phyloP scores from a whole-genome alignment of 2,329 filamentous ascomycete species.

The Diaporthe capsici region DNA sequence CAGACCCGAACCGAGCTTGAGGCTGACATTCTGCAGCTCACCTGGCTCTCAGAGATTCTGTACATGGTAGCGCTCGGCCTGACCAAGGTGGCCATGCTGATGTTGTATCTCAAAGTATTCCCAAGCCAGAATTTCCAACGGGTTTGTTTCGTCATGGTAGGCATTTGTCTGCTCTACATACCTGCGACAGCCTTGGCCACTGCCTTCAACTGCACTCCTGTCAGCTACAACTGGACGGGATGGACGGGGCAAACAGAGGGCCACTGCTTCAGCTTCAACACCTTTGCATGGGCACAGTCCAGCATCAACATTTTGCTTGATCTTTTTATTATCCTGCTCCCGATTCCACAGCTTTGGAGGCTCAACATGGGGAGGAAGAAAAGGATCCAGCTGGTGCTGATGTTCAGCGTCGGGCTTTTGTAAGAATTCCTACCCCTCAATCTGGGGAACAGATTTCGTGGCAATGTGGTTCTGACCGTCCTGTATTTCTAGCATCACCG shows the following conservation, averaged over 20 bases:
- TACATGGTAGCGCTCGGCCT: slow-evolving; percentile 6
- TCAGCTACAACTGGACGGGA: slow-evolving; percentile 13
- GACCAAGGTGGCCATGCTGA: slow-evolving; percentile 18
- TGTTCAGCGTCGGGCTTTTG: slow-evolving; percentile 22
- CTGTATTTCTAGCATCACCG: slow-evolving; percentile 1
- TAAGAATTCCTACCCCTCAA: background rate
- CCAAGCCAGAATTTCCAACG: slow-evolving; percentile 6
- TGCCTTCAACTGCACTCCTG: slow-evolving; percentile 12
- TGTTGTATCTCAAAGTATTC: slow-evolving; percentile 11
- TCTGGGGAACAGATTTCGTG: background rate
- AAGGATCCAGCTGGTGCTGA: slow-evolving; percentile 22
- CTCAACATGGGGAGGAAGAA: slow-evolving; percentile 30
- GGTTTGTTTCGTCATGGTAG: slow-evolving; percentile 1
- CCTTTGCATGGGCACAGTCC: background rate
- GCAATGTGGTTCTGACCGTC: background rate
- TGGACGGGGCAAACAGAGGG: slow-evolving; percentile 23
- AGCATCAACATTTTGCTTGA: slow-evolving; percentile 20
- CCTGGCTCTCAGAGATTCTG: slow-evolving; percentile 5
- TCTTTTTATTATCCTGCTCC: slow-evolving; percentile 11
- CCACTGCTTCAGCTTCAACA: background rate
- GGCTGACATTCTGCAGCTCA: slow-evolving; percentile 22
- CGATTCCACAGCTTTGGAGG: slow-evolving; percentile 21
- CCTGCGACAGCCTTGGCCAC: background rate
- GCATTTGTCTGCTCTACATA: slow-evolving; percentile 5
- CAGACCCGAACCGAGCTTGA: background rate